Base-by-base conservation (phyloP, 495 filamentous ascomycete genomes). In the Penicillium cinerascens region DNA sequence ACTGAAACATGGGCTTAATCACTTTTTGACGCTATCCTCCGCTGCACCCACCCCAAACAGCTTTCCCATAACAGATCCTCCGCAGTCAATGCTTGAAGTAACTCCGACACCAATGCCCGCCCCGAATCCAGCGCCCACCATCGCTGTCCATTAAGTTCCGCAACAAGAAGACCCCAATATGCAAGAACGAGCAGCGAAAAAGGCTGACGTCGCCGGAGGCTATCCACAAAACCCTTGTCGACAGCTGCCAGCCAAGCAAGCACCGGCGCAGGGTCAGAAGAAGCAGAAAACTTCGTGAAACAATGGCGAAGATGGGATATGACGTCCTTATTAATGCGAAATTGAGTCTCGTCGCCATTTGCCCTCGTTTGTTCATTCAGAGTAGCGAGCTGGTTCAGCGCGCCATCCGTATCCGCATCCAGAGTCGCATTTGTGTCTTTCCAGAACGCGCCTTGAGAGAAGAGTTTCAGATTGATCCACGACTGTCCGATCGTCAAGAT, bases 81-180 rank as follows among this genome's bases (percentile, higher is more conserved):
- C 0, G 23, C 25, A 9, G 42, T 45, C 20, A 65, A 6, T 22
- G 33, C 47, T 6, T 23, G 36, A 16, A 59, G 39, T 26, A 70
- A 39, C 38, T 70, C 65, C 3, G 51, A 46, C 0, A 70, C 53
- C n/a, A 68, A 40, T 0, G 55, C 67, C 38, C 42, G 56, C 4
- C 65, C 65, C 0, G 59, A 50, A 40, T 57, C 49, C 6, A 44
- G 50, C 2, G 67, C 67, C 65, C 67, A 70, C 67, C 67, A 70
- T 6, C 55, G 47, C 15, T 54, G 37, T 2, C 51, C 58, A 48
- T 64, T 59, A 0, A 70, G 51, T 16, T 63, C 49, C 10, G 27
- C 44, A 4, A 70, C 39, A 8, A 70, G 51, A 11, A 66, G 54
- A 8, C 60, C 67, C 65, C 65, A 70, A 26, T 66, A 50, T 43